Evolutionary conservation across 345 rosid species (phyloP).

Genomic region (Eucalyptus sideroxylon): DNA sequence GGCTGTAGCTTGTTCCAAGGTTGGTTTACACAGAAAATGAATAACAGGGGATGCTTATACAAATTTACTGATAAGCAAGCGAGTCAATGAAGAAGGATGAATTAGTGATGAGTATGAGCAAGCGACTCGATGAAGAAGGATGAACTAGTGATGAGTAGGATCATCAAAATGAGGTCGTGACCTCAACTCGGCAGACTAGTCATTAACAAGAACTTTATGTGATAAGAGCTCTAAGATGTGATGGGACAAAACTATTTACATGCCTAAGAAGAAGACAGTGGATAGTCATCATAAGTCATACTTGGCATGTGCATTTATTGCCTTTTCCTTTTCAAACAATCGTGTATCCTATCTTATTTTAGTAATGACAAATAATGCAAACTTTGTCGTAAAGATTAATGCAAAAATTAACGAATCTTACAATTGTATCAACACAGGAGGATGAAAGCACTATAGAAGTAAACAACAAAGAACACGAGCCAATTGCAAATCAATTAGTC

Average conservation of each 20-base stretch:
- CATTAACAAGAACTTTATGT: not conserved
- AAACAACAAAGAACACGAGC: no score
- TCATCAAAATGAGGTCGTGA: not conserved
- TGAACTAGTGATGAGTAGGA: not conserved
- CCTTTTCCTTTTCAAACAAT: no score
- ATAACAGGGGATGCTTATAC: no score
- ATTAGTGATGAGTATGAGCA: no score
- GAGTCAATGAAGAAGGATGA: accelerated
- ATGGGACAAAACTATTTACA: accelerated
- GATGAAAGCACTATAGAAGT: no score
- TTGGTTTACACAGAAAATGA: not conserved
- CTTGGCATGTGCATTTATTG: not conserved
- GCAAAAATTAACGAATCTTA: no score
- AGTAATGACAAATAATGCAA: not conserved
- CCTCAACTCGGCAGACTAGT: not conserved
- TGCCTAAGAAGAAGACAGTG: not conserved
- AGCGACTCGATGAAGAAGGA: no score
- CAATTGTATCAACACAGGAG: no score
- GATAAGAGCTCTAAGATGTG: not conserved
- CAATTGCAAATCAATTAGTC: accelerated
- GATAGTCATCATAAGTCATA: not conserved
- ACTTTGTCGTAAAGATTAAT: no score
- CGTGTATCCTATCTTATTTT: not conserved
- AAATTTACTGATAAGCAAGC: not conserved
- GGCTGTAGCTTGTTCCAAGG: not conserved